Percentiles rank a stretch among this genome's conserved stretches.
Evolutionary conservation across 2,329 filamentous ascomycete genomes (phyloP).

Genomic region (Cadophora luteo-olivacea): DNA sequence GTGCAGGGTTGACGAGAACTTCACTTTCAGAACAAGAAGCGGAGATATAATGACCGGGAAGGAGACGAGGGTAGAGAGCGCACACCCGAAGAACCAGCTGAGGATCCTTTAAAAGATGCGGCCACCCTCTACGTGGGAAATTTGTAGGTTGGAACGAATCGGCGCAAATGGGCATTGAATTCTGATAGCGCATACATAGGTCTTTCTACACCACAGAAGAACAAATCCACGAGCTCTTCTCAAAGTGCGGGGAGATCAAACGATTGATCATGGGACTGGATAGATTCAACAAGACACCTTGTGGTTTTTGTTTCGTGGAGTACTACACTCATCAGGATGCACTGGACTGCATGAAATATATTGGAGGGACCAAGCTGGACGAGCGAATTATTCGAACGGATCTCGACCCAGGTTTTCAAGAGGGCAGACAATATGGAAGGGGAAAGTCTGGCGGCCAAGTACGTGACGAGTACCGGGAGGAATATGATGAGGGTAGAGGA

Average conservation of each 20-base stretch:
- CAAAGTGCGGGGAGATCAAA: slow-evolving; percentile 97
- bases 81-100: slow-evolving; percentile 59
- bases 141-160: slow-evolving; percentile 63
- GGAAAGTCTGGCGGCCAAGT: slow-evolving; percentile 97
- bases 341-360: slow-evolving; percentile 97
- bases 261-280: slow-evolving; percentile 97
- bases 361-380: slow-evolving; percentile 96
- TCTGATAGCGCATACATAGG: slow-evolving; percentile 50
- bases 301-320: slow-evolving; percentile 99
- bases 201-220: slow-evolving; percentile 99
- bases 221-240: slow-evolving; percentile 96
- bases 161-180: slow-evolving; percentile 17
- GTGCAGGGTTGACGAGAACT: slow-evolving; percentile 31
- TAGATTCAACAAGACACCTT: slow-evolving; percentile 95
- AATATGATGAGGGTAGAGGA: slow-evolving; percentile 93
- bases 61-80: slow-evolving; percentile 56
- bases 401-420: slow-evolving; percentile 92
- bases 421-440: slow-evolving; percentile 93
- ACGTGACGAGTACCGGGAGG: slow-evolving; percentile 95
- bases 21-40: slow-evolving; percentile 57
- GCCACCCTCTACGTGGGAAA: slow-evolving; percentile 98
- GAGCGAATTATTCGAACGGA: slow-evolving; percentile 96
- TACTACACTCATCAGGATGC: slow-evolving; percentile 99
- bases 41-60: slow-evolving; percentile 61
- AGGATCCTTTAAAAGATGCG: slow-evolving; percentile 84